Conservation (phyloP, 1,284 basidiomycete species). For the Fereydounia khargensis region DNA sequence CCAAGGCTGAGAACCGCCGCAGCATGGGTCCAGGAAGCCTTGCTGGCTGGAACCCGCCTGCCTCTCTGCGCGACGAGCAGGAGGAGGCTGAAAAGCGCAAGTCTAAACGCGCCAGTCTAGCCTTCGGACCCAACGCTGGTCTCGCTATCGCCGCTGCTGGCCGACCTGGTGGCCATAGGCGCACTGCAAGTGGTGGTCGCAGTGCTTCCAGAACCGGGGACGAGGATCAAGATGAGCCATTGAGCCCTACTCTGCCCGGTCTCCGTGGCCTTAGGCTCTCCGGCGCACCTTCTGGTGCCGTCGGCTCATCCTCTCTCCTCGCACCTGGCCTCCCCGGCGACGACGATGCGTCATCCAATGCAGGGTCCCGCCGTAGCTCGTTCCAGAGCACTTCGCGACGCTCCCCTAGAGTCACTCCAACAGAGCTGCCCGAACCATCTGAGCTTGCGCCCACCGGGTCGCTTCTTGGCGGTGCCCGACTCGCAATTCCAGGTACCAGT, state of each 20-base stretch:
- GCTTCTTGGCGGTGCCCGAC: slow-evolving; percentile 6
- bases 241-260: slow-evolving; percentile 25
- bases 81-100: slow-evolving; percentile 34
- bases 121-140: slow-evolving; percentile 40
- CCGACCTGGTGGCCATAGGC: slow-evolving; percentile 18
- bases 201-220: slow-evolving; percentile 23
- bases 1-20: slow-evolving; percentile 33
- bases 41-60: slow-evolving; percentile 16
- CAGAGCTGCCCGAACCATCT: slow-evolving; percentile 5
- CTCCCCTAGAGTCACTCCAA: slow-evolving; percentile 10
- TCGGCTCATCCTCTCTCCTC: slow-evolving; percentile 15
- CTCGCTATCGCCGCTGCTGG: slow-evolving; percentile 9
- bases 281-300: slow-evolving; percentile 9
- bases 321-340: slow-evolving; percentile 1
- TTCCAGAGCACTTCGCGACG: slow-evolving; percentile 13
- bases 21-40: slow-evolving; percentile 5
- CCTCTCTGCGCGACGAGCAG: slow-evolving; percentile 29
- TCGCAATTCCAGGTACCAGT: slow-evolving; percentile 12
- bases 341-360: slow-evolving; percentile 17
- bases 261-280: slow-evolving; percentile 29
- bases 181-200: slow-evolving; percentile 28
- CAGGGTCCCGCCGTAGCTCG: slow-evolving; percentile 24
- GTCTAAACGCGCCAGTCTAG: slow-evolving; percentile 42
- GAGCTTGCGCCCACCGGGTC: slow-evolving; percentile 5
- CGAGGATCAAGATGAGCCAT: slow-evolving; percentile 21